These are phyloP conservation scores for Hypoxylon sp. DNA, from an alignment of 2,329 filamentous ascomycete genomes.

Conservation along the genomic window DNA sequence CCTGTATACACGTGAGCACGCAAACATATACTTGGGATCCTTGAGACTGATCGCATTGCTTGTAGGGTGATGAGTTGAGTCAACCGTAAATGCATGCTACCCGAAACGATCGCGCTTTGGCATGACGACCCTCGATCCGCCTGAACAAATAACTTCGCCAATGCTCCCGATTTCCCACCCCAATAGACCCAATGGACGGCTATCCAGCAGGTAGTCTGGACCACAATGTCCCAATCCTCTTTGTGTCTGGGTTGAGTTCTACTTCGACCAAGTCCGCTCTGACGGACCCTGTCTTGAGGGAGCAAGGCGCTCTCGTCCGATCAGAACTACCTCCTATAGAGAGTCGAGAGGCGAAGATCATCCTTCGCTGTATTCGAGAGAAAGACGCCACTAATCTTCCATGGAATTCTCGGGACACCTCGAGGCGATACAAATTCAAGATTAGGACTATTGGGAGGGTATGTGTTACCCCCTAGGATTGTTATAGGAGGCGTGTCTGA, in stretches of 20 bases:
- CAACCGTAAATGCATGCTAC: constrained; percentile 7
- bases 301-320: constrained; percentile 73
- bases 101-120: constrained; percentile 12
- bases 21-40: constrained; percentile 10
- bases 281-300: constrained; percentile 67
- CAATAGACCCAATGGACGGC: constrained; percentile 75
- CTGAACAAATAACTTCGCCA: constrained; percentile 34
- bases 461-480: constrained; percentile 60
- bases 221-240: constrained; percentile 87
- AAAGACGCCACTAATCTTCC: constrained; percentile 75
- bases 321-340: constrained; percentile 80
- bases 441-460: constrained; percentile 86
- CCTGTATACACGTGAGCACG: constrained; percentile 14
- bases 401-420: constrained; percentile 74
- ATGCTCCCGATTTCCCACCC: constrained; percentile 43
- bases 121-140: constrained; percentile 26
- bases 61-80: constrained; percentile 30
- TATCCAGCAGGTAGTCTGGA: constrained; percentile 85
- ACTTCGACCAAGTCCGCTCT: constrained; percentile 59
- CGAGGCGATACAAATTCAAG: constrained; percentile 72
- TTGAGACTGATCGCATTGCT: constrained; percentile 31
- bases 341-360: constrained; percentile 73
- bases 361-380: constrained; percentile 76
- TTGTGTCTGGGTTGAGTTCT: constrained; percentile 81
- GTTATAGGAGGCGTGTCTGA: constrained; percentile 39